Evolutionary conservation across 345 rosid species (phyloP).

Genomic region (Murraya paniculata): DNA sequence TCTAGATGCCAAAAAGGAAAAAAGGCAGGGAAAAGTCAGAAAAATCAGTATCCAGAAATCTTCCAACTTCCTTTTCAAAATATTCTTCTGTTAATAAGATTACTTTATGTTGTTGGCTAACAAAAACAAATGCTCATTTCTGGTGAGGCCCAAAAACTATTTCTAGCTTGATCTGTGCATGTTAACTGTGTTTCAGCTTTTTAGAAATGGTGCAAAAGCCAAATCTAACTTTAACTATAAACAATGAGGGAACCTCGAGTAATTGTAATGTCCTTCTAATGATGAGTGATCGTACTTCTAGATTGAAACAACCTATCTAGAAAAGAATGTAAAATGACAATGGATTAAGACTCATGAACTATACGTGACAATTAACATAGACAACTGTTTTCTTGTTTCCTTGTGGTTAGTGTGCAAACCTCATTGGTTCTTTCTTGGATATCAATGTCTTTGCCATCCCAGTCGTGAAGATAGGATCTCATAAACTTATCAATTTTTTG

Average conservation of each 20-base stretch:
- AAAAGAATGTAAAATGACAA: not conserved
- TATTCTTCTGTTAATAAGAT: not conserved
- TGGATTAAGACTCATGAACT: not conserved
- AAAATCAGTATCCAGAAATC: not conserved
- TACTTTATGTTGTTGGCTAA: not conserved
- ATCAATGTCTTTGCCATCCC: constrained; percentile 53
- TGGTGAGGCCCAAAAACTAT: not conserved
- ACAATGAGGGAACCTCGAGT: not conserved
- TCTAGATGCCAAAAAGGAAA: constrained; percentile 28
- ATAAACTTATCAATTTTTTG: constrained; percentile 60
- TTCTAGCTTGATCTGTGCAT: not conserved
- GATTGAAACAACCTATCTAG: constrained; percentile 10
- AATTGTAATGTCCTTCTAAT: not conserved
- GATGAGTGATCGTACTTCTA: not conserved
- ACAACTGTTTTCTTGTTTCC: constrained; percentile 1
- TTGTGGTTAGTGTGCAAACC: constrained; percentile 30
- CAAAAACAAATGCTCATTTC: not conserved
- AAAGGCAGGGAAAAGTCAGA: not conserved
- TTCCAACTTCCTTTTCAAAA: not conserved
- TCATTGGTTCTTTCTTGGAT: constrained; percentile 75
- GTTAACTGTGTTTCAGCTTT: not conserved
- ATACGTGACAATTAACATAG: not conserved
- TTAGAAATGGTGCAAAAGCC: not conserved
- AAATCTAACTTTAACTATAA: not conserved
- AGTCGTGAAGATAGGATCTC: constrained; percentile 53